A percentile compares a stretch with the other conserved stretches of the same genome.
phyloP scores from a whole-genome alignment of 441 rosid genomes.

The Aquilaria agallochum region DNA sequence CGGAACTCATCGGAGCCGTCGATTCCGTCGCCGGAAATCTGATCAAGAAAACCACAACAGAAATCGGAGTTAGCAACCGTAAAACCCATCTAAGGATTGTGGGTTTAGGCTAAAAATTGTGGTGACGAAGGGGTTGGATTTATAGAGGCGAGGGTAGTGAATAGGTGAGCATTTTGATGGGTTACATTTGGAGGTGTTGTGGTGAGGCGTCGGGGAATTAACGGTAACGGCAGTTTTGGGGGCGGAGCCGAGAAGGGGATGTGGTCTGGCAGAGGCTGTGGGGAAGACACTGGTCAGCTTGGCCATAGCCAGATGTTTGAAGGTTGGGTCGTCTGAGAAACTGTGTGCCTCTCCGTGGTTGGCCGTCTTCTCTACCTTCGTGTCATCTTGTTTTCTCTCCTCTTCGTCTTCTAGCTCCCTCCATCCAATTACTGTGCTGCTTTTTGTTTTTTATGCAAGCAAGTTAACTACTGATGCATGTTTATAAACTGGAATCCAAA shows the following conservation, averaged over 20 bases:
- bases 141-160: slow-evolving; percentile 26
- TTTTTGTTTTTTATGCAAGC: neutral
- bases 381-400: neutral
- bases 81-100: slow-evolving; percentile 20
- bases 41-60: slow-evolving; percentile 24
- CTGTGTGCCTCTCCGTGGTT: neutral
- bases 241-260: neutral
- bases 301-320: slow-evolving; percentile 6
- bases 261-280: neutral
- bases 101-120: neutral
- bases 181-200: slow-evolving; percentile 19
- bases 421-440: no score
- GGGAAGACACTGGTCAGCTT: neutral
- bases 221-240: slow-evolving; percentile 27
- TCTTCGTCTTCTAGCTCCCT: neutral
- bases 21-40: slow-evolving; percentile 29
- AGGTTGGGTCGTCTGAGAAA: neutral
- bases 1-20: slow-evolving; percentile 76
- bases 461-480: neutral
- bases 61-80: slow-evolving; percentile 13
- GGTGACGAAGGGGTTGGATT: slow-evolving; percentile 19
- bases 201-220: slow-evolving; percentile 15
- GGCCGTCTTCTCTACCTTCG: neutral
- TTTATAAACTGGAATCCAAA: no score
- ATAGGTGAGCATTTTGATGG: slow-evolving; percentile 4